Evolutionary conservation across 2,329 filamentous ascomycete genomes (phyloP).

Genomic region (Xylaria sp.): DNA sequence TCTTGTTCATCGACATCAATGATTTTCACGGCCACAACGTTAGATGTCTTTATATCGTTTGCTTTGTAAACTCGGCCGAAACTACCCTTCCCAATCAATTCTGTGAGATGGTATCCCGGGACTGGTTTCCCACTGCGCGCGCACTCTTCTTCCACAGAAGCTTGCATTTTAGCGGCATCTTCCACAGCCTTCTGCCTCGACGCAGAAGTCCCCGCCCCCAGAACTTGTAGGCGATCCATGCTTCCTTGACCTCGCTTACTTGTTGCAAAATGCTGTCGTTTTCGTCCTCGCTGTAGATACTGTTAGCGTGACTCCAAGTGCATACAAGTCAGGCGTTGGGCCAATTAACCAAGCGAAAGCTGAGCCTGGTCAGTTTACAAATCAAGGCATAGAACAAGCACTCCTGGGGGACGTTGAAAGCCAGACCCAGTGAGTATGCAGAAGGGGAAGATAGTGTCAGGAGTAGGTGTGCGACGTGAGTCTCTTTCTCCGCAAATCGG

Average conservation of each 20-base stretch:
- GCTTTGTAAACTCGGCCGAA: constrained; percentile 81
- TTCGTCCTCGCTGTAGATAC: constrained; percentile 11
- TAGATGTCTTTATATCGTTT: constrained; percentile 56
- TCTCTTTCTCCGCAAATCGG: neutral
- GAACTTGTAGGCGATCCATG: constrained; percentile 48
- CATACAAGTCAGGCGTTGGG: constrained; percentile 1
- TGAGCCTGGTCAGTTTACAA: neutral
- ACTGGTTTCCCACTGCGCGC: constrained; percentile 67
- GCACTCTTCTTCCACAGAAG: constrained; percentile 70
- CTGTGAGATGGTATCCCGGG: constrained; percentile 74
- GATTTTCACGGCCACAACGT: constrained; percentile 81
- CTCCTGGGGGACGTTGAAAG: neutral
- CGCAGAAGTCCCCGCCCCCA: constrained; percentile 41
- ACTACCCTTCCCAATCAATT: constrained; percentile 79
- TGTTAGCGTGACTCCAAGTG: constrained; percentile 15
- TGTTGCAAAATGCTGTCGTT: constrained; percentile 19
- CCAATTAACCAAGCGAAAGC: neutral
- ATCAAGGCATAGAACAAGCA: neutral
- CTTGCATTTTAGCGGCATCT: constrained; percentile 77
- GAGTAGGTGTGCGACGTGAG: neutral
- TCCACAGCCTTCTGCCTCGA: constrained; percentile 67
- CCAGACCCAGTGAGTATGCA: neutral
- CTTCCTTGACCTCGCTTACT: constrained; percentile 21
- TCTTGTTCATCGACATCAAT: constrained; percentile 86
- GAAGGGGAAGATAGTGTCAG: neutral